Conservation (phyloP, 2,329 filamentous ascomycete genomes). For the Parasarocladium wereldwijsianum region DNA sequence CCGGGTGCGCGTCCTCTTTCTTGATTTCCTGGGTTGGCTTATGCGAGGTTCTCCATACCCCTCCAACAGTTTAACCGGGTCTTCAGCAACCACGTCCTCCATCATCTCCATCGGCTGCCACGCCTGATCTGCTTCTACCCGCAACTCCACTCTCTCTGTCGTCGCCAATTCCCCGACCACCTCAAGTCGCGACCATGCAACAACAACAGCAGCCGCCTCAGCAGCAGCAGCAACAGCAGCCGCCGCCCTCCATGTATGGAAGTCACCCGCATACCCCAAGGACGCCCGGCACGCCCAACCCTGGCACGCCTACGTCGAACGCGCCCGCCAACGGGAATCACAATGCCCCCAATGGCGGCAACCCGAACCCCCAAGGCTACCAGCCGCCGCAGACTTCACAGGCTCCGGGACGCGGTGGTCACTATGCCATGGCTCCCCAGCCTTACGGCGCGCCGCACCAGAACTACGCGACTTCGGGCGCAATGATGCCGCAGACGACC, state of each 20-base stretch:
- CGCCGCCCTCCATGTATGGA: slow-evolving; percentile 34
- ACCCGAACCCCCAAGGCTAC: slow-evolving; percentile 6
- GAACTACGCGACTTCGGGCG: slow-evolving; percentile 38
- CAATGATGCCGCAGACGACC: slow-evolving; percentile 53
- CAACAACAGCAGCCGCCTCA: slow-evolving; percentile 1
- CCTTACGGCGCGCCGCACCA: slow-evolving; percentile 40
- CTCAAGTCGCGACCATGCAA: slow-evolving; percentile 26
- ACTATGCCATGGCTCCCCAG: slow-evolving; percentile 37
- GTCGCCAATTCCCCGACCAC: slow-evolving; percentile 38
- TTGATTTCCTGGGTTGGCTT: slow-evolving; percentile 18
- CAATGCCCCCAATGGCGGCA: slow-evolving; percentile 3
- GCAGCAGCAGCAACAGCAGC: slow-evolving; percentile 2
- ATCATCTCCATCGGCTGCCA: slow-evolving; percentile 35
- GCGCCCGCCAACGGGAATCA: slow-evolving; percentile 1
- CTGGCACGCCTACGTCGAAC: slow-evolving; percentile 41
- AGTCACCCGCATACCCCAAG: slow-evolving; percentile 47
- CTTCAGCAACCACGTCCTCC: slow-evolving; percentile 30
- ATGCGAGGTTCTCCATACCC: slow-evolving; percentile 41
- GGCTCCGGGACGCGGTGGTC: slow-evolving; percentile 29
- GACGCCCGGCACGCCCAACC: slow-evolving; percentile 47
- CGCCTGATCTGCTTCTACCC: slow-evolving; percentile 34
- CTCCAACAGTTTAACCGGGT: slow-evolving; percentile 41
- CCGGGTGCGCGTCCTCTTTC: slow-evolving; percentile 5
- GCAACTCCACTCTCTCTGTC: slow-evolving; percentile 35
- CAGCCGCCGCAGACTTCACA: slow-evolving; percentile 29